Conservation (phyloP, 78 protist genomes). For the slime mould (Dictyostelium discoideum) region DNA sequence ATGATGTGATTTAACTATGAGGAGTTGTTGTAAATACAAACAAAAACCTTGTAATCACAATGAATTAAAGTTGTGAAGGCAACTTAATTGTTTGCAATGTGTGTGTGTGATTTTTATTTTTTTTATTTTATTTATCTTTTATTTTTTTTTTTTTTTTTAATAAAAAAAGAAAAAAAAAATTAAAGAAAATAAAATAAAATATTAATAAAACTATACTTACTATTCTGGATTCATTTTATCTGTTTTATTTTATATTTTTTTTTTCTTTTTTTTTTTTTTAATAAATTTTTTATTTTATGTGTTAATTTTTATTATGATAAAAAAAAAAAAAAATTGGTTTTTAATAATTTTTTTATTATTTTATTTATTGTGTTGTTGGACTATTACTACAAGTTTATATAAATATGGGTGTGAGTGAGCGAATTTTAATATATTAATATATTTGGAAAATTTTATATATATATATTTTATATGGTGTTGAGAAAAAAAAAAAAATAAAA, state of each 20-base stretch:
- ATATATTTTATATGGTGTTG: neutral
- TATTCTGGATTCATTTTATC: constrained; percentile 27
- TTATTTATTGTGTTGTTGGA: neutral
- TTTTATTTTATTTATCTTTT: neutral
- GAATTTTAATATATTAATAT: neutral
- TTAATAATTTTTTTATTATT: neutral
- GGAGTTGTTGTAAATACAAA: neutral
- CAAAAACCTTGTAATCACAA: neutral
- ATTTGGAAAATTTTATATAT: neutral
- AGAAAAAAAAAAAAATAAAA: neutral
- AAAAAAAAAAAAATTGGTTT: neutral
- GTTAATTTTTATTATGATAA: neutral
- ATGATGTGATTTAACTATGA: neutral
- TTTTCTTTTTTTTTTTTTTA: neutral
- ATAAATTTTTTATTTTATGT: neutral
- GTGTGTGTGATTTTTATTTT: neutral
- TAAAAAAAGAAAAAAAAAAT: neutral
- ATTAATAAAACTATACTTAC: neutral
- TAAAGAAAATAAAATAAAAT: neutral
- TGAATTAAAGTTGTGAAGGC: neutral
- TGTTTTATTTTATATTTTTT: neutral
- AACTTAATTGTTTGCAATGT: neutral
- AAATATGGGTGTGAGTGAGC: neutral
- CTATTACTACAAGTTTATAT: constrained; percentile 9
- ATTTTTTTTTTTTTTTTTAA: neutral